Evolutionary conservation across 2,329 filamentous ascomycete genomes (phyloP), one percentile per base, ranked within the genome.

Genomic region (Curvularia lunata): DNA sequence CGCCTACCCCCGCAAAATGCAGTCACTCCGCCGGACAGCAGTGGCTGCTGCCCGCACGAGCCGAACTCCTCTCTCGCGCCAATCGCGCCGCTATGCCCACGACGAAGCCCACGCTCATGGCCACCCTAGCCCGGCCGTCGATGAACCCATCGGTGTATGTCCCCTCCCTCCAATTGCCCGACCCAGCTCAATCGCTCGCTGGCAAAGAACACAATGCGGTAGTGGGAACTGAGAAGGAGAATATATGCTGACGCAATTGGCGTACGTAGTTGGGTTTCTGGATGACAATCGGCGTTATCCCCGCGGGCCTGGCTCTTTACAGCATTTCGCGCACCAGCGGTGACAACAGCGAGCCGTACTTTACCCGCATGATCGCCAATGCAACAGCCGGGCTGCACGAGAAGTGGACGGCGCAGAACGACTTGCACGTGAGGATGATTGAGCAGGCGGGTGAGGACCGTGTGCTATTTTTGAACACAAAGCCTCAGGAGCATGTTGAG

Each of bases 361-460:
- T 85, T 58, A 81, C 82, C 30, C 74, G 79, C 52, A 57, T 85
- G 68, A 86, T 89, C 69, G 76, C 82, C 63, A 81, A 81, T 64
- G 88, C 84, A 74, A 80, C 81, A 34, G 76, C 81, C 41, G 76
- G 82, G 21, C 81, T 81, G 56, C 79, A 85, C 66, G 81, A 84
- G 58, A 72, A 78, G 41, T 85, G 81, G 75, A 82, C 82, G 52
- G 77, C 81, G 65, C 80, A 82, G 66, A 89, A 88, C 70, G 82
- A 83, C 53, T 70, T 88, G 50, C 87, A 88, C 75, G 85, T 84
- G 10, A 78, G 80, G 57, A 82, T 84, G 63, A 77, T 88, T 62
- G 86, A 89, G 78, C 84, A 85, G 76, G 87, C 86, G 23, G 87
- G 84, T 34, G 77, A 80, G 49, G 87, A 90, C 72, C 79, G 85